Base-by-base conservation (phyloP, 1,284 basidiomycete genomes). In the Trametes polyzona region DNA sequence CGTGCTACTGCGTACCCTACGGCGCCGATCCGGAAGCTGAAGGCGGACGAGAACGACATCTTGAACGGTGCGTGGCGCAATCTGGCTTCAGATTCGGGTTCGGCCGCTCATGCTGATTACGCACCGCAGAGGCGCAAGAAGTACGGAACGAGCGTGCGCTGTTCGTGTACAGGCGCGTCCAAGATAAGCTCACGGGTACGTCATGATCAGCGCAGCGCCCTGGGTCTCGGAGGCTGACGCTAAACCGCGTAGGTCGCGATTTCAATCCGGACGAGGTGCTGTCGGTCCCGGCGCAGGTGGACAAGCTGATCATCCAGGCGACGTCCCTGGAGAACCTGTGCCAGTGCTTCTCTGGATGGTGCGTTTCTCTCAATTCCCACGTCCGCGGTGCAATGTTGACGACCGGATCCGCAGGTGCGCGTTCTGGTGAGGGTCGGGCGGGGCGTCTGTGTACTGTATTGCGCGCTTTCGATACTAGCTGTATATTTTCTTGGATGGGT, bases 291-390 rank as follows among this genome's bases (percentile, higher is more conserved):
- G 82, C 81, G 17, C 95, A 98, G 72, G 94, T 96, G 19, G 92
- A 95, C 69, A 91, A 91, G 70, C 80, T 98, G 50, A 97, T 98
- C 62, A 80, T 86, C 58, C 93, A 97, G 72, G 93, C 95, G 7
- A 96, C 92, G 6, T 89, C 90, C 11, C 77, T 96, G 43, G 95
- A 97, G 74, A 96, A 97, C 71, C 83, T 98, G 2, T 96, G 94
- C 72, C 94, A 96, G 69, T 95, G 93, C 67, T 98, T 97, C 77
- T 93, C 95, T 61, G 95, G 95, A 72, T 97, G 95, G 96, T 93
- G 72, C 59, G 78, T 67, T 6, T 14, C 2, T 32, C 23, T 42
- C 19, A 17, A 26, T 21, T 39, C 2, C 27, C 35, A 12, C 14
- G 9, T 36, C 19, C 17, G 24, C n/a, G 2, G 12, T 1, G 11